Base-by-base conservation (phyloP, 2,329 filamentous ascomycete species). In the Ceratocystis lukuohia region DNA sequence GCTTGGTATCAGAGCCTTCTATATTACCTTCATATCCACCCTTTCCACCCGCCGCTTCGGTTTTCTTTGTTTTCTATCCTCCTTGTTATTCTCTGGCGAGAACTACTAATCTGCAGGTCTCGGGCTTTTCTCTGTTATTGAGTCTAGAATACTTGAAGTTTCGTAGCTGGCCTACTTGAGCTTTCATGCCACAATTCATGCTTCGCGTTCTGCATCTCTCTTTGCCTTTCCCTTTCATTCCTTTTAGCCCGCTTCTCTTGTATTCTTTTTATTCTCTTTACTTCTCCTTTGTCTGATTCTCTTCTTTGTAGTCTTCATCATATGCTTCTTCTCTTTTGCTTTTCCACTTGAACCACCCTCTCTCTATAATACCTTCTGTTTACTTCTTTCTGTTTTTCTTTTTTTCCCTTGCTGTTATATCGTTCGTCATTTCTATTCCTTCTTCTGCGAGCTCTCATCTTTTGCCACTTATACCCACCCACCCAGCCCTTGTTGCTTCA, bases 251-350 rank as follows among this genome's bases (percentile, higher is more conserved):
- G 33, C 8, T 37, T 37, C 33, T 37, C 46, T 30, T 33, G 20
- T 28, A 3, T 62, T 44, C 1, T 44, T 61, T 22, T 53, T 28
- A 6, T 33, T 67, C 50, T 65, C 48, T 48, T 56, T 56, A 20
- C 30, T 61, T 56, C 61, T 65, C 45, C 57, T 37, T 53, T 65
- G 22, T 44, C 30, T 33, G n/a, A 5, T 15, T 57, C 53, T 44
- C 20, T 45, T 61, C 45, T 64, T 53, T 57, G 22, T 57, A 57
- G 22, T 17, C 53, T 28, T 30, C 53, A 20, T 50, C 33, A 37
- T 37, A 37, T 10, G 33, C 6, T 22, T 50, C 15, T 53, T 53
- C 20, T 53, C 48, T 53, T 53, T 25, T 22, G 20, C 25, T 53
- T 6, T 48, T 30, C 3, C 25, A 15, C 30, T 64, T 56, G 33